These are phyloP conservation scores for Vaccinium vitisidaea DNA, from an alignment of 148 eudicot genomes.

Conservation along the genomic window DNA sequence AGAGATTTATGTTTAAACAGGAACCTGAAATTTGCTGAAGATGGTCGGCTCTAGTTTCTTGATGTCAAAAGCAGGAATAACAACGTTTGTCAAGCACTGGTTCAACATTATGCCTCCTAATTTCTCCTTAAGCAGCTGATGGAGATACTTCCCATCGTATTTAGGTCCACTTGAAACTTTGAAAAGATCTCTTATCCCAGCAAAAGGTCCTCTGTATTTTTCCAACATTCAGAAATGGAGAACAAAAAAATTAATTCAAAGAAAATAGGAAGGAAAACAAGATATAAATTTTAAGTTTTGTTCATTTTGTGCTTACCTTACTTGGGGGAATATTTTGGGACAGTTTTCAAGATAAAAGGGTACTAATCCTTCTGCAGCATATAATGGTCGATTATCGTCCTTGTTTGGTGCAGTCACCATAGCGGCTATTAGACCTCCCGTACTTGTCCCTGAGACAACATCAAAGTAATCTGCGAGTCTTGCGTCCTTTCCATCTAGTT, in stretches of 20 bases:
- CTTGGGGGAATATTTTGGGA: constrained; percentile 54
- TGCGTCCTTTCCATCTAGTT: constrained; percentile 46
- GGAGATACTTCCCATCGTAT: constrained; percentile 63
- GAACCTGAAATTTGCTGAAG: constrained; percentile 34
- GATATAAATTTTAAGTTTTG: not conserved
- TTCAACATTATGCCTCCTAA: constrained; percentile 43
- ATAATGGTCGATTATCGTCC: constrained; percentile 34
- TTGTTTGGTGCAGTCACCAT: constrained; percentile 51
- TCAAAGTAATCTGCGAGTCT: constrained; percentile 60
- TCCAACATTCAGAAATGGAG: not conserved
- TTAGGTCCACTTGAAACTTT: constrained; percentile 45
- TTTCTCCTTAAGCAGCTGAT: constrained; percentile 25
- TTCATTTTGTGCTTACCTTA: constrained; percentile 22
- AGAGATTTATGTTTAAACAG: no score
- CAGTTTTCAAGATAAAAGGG: constrained; percentile 48
- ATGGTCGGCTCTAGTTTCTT: constrained; percentile 47
- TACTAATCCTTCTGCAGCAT: constrained; percentile 45
- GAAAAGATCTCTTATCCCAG: constrained; percentile 12
- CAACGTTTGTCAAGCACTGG: constrained; percentile 46
- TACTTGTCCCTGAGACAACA: constrained; percentile 62
- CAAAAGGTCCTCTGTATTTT: constrained; percentile 32
- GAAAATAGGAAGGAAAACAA: not conserved
- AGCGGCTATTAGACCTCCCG: constrained; percentile 51
- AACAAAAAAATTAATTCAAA: not conserved
- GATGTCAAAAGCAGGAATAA: constrained; percentile 66